These are phyloP conservation scores for Fremontodendron californicum DNA, from an alignment of 345 rosid genomes.

Conservation along the genomic window DNA sequence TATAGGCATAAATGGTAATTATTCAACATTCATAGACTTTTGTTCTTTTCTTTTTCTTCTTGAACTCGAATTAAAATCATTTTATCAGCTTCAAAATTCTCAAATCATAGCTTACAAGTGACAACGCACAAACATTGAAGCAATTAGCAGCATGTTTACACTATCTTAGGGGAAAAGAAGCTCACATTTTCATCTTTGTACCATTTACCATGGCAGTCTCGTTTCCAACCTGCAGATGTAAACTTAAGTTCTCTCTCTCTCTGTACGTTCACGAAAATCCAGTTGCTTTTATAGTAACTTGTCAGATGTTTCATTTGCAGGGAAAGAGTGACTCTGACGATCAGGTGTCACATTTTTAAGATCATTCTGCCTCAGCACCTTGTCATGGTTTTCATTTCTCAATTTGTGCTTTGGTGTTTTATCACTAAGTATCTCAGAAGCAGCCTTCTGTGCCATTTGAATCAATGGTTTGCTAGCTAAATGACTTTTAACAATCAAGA, in stretches of 20 bases:
- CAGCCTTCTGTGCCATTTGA: conserved; percentile 28
- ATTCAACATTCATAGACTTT: not conserved
- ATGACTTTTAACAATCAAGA: conserved; percentile 3
- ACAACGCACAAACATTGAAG: not conserved
- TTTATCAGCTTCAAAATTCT: not conserved
- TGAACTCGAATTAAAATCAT: not conserved
- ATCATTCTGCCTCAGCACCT: not conserved
- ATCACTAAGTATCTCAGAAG: conserved; percentile 24
- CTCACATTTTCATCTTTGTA: conserved; percentile 48
- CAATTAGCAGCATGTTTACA: not conserved
- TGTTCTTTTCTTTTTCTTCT: not conserved
- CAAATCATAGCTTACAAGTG: not conserved
- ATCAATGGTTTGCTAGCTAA: conserved; percentile 32
- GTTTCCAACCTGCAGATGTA: conserved; percentile 54
- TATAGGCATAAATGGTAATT: not conserved
- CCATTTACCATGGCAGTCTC: conserved; percentile 49
- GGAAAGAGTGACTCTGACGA: not conserved
- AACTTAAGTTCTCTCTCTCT: conserved; percentile 47
- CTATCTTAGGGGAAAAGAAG: not conserved
- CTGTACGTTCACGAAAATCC: conserved; percentile 26
- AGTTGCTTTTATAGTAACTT: conserved; percentile 7
- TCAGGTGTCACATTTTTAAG: not conserved
- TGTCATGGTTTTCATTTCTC: not conserved
- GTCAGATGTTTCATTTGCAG: conserved; percentile 6
- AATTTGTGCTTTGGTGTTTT: not conserved